These are phyloP conservation scores for Prasinococcaceae sp. DNA, from an alignment of 139 green algal species.

Conservation along the genomic window DNA sequence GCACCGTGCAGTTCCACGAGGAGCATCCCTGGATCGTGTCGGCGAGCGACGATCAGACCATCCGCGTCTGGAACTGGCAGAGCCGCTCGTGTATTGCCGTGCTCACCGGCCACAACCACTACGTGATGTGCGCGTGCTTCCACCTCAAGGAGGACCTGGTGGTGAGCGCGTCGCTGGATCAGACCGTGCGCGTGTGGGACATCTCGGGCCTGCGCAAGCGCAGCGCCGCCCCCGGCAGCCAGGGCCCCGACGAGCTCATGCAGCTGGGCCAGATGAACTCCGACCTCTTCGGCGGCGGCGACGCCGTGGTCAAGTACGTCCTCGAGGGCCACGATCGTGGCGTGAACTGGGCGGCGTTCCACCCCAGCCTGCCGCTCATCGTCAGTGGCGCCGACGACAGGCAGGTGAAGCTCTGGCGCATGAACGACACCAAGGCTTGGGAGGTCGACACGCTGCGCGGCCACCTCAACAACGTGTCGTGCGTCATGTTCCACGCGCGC, in stretches of 20 bases:
- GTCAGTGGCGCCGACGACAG: constrained; percentile 97
- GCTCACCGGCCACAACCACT: constrained; percentile 99
- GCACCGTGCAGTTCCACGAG: constrained; percentile 70
- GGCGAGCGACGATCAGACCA: constrained; percentile 93
- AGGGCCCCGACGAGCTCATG: constrained; percentile 79
- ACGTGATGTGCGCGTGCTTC: constrained; percentile 99
- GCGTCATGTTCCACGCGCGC: constrained; percentile 95
- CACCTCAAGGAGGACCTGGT: constrained; percentile 90
- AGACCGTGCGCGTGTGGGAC: constrained; percentile 97
- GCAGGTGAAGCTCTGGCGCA: constrained; percentile 97
- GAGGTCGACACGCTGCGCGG: constrained; percentile 97
- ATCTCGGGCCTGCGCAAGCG: constrained; percentile 92
- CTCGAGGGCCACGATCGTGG: constrained; percentile 96
- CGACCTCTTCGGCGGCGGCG: constrained; percentile 93
- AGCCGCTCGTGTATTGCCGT: constrained; percentile 85
- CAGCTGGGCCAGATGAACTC: constrained; percentile 70
- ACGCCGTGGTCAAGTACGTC: constrained; percentile 98
- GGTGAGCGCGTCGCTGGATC: constrained; percentile 83
- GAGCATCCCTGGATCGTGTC: constrained; percentile 97
- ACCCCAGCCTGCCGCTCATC: constrained; percentile 92
- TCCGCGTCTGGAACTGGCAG: constrained; percentile 99
- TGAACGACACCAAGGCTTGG: constrained; percentile 99
- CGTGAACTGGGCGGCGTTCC: constrained; percentile 98
- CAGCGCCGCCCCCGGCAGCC: constrained; percentile 58
- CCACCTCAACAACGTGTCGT: constrained; percentile 99